These are phyloP conservation scores for Polygonum maritimum DNA, from an alignment of 148 eudicot genomes.

Conservation along the genomic window DNA sequence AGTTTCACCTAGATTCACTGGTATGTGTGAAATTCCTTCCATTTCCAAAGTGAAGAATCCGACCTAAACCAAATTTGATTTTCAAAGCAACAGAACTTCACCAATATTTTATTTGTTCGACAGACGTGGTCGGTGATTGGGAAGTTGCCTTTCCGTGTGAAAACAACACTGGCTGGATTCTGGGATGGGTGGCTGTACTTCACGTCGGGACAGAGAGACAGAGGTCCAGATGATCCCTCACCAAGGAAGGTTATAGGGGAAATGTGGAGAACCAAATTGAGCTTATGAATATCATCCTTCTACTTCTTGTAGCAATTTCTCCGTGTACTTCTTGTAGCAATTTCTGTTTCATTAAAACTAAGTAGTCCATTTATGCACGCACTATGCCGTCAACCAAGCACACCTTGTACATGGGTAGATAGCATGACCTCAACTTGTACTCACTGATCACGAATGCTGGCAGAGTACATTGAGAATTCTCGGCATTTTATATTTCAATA, in stretches of 20 bases:
- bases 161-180: conserved; percentile 38
- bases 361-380: too few species aligned
- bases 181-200: conserved; percentile 46
- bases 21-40: conserved; percentile 8
- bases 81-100: too few species aligned
- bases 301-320: background rate
- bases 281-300: conserved; percentile 11
- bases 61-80: background rate
- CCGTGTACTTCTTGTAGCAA: background rate
- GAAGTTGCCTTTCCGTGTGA: conserved; percentile 32
- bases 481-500: too few species aligned
- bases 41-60: background rate
- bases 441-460: too few species aligned
- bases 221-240: conserved; percentile 34
- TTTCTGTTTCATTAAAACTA: too few species aligned
- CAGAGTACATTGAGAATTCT: too few species aligned
- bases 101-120: background rate
- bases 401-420: too few species aligned
- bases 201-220: conserved; percentile 43
- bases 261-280: conserved; percentile 36
- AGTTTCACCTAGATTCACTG: conserved; percentile 24
- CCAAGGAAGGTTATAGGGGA: conserved; percentile 33
- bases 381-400: too few species aligned
- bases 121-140: conserved; percentile 43
- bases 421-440: too few species aligned